These are phyloP conservation scores for Trichoderma brevicompactum DNA, from an alignment of 2,329 filamentous ascomycete species.

Conservation along the genomic window DNA sequence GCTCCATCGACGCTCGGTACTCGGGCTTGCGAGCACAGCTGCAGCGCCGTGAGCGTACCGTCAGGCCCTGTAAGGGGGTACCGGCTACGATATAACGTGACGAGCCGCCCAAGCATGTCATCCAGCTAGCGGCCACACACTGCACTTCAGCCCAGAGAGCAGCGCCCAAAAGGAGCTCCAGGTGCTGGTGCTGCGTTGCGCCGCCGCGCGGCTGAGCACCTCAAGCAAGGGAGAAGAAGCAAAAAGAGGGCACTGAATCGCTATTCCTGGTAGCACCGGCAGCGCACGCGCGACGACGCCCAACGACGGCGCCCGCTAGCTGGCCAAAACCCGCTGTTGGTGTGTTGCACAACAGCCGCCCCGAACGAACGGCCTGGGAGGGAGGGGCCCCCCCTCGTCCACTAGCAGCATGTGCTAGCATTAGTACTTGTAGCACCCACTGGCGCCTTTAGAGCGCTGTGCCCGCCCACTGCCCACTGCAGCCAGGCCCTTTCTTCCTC, in stretches of 20 bases:
- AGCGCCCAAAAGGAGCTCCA: not conserved
- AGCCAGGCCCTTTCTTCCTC: no score
- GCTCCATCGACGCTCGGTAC: not conserved
- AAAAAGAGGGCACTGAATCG: not conserved
- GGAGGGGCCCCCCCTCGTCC: no score
- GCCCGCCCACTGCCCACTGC: no score
- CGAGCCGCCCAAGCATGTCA: slow-evolving; percentile 27
- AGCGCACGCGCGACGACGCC: no score
- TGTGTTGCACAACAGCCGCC: slow-evolving; percentile 28
- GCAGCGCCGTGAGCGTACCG: not conserved
- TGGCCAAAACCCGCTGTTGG: slow-evolving; percentile 21
- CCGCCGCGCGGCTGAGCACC: slow-evolving; percentile 23
- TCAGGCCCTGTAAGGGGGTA: not conserved
- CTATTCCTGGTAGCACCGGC: slow-evolving; percentile 19
- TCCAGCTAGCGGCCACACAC: not conserved
- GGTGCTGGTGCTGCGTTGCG: not conserved
- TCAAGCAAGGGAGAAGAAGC: not conserved
- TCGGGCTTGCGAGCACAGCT: not conserved
- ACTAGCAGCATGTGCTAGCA: not conserved
- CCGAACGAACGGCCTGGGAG: not conserved
- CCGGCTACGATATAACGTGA: slow-evolving; percentile 18
- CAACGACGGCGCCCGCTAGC: slow-evolving; percentile 13
- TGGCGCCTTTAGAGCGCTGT: no score
- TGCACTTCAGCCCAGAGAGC: no score
- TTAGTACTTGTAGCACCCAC: no score